Conservation (phyloP, 805 yeast species). For the Metschnikowia lochheadii region DNA sequence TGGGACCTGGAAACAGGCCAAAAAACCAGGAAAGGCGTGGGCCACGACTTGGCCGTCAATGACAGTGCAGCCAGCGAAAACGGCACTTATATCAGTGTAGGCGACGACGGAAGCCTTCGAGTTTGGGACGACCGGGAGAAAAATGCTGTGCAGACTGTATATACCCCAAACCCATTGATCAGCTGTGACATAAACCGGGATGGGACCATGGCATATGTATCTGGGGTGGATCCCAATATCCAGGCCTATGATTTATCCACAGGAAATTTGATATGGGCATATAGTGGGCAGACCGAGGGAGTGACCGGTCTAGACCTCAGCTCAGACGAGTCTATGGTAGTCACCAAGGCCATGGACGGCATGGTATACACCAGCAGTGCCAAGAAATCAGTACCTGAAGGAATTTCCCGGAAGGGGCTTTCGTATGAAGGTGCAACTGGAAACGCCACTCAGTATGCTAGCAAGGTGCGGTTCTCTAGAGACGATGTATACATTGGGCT, state of each 20-base stretch:
- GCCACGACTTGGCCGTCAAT: conserved; percentile 53
- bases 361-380: conserved; percentile 56
- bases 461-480: conserved; percentile 47
- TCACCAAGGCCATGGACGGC: conserved; percentile 56
- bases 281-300: conserved; percentile 41
- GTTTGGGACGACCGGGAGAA: conserved; percentile 69
- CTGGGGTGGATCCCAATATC: conserved; percentile 68
- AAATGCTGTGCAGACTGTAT: conserved; percentile 32
- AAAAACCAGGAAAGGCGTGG: conserved; percentile 50
- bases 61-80: conserved; percentile 40
- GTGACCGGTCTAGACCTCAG: conserved; percentile 55
- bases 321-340: conserved; percentile 41
- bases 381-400: conserved; percentile 37
- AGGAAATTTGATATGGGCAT: conserved; percentile 43
- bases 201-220: conserved; percentile 45
- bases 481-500: conserved; percentile 42
- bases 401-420: conserved; percentile 40
- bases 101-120: conserved; percentile 59
- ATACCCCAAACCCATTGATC: conserved; percentile 56
- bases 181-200: conserved; percentile 36
- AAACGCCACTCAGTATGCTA: conserved; percentile 47
- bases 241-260: conserved; percentile 56
- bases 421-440: conserved; percentile 57
- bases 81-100: conserved; percentile 43
- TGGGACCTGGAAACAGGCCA: conserved; percentile 61